Evolutionary conservation across 345 rosid species (phyloP), one percentile per base, ranked within the genome.

Genomic region (Ailanthus altissimus): DNA sequence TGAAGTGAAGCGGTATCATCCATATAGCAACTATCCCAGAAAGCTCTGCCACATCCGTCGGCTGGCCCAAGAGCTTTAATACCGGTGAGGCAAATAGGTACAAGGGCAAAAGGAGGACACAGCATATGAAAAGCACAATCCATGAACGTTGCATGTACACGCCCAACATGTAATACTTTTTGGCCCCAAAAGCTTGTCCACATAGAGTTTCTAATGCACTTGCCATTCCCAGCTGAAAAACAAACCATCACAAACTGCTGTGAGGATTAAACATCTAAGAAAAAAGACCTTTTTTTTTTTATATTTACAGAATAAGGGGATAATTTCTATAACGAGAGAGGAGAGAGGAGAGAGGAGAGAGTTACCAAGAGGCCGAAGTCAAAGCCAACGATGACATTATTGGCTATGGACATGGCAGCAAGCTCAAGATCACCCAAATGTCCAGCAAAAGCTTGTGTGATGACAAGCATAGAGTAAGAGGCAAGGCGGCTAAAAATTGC

Each of bases 391-490:
- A 89, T 46, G 82, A 93, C 93, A 81, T 81, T 96, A 67, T 77
- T 85, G n/a, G 90, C 85, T 43, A 96, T 89, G 77, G 99, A 91
- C 47, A 93, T 83, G 26, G 97, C 98, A n/a, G 97, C 99, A 25
- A 96, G 93, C 79, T 93, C 94, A 20, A 91, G 92, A 67, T 92
- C 94, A 0, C 99, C 99, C 43, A 95, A 84, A 79, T 93, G 98
- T 51, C 99, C 99, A 12, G 98, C 98, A 56, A 90, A 95, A 40
- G 99, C 94, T 85, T 93, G 99, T 51, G 98, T 93, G 62, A 96
- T 93, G 76, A 96, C 85, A 36, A 95, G 71, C 94, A 87, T 93
- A n/a, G 98, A 87, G 58, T 89, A 90, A 38, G 98, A 79, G 26
- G 94, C 85, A 38, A 95, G 16, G 2, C 99, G 87, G 84, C 89